Evolutionary conservation across 1,139 yeast species (phyloP).

Genomic region (Nakaseomyces sp.): DNA sequence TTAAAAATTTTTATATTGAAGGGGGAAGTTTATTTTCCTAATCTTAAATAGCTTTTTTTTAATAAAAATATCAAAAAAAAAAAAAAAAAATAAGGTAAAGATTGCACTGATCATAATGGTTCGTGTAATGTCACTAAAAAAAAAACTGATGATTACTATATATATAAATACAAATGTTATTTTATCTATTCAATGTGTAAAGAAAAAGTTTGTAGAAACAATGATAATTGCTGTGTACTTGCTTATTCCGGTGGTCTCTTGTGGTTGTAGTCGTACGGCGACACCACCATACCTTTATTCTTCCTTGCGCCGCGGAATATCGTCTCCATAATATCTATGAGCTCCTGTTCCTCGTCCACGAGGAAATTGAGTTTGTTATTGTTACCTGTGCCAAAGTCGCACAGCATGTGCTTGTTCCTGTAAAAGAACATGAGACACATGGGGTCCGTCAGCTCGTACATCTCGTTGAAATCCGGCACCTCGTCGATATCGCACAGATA

Average conservation of each 20-base stretch:
- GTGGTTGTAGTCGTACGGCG: slow-evolving; percentile 45
- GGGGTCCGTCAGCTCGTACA: slow-evolving; percentile 90
- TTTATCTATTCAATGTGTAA: not conserved
- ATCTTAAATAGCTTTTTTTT: not conserved
- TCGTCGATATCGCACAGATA: slow-evolving; percentile 82
- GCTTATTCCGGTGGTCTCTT: slow-evolving; percentile 14
- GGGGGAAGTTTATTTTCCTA: too few relatives aligned
- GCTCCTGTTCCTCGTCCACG: slow-evolving; percentile 73
- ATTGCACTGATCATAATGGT: too few relatives aligned
- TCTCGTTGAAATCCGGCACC: slow-evolving; percentile 85
- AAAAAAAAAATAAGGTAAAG: not conserved
- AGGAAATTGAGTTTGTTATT: slow-evolving; percentile 85
- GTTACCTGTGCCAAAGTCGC: slow-evolving; percentile 97
- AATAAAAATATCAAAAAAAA: not conserved
- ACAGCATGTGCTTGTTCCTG: slow-evolving; percentile 93
- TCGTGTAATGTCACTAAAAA: too few relatives aligned
- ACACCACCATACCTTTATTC: slow-evolving; percentile 84
- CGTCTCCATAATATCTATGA: slow-evolving; percentile 85
- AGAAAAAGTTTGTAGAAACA: too few relatives aligned
- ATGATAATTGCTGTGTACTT: not conserved
- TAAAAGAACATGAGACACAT: slow-evolving; percentile 89
- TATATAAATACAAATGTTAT: not conserved
- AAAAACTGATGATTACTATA: too few relatives aligned
- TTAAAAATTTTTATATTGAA: not conserved
- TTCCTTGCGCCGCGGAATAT: slow-evolving; percentile 84